Evolutionary conservation across 768 basidiomycete genomes (phyloP).

Genomic region (Mycena latifolia): DNA sequence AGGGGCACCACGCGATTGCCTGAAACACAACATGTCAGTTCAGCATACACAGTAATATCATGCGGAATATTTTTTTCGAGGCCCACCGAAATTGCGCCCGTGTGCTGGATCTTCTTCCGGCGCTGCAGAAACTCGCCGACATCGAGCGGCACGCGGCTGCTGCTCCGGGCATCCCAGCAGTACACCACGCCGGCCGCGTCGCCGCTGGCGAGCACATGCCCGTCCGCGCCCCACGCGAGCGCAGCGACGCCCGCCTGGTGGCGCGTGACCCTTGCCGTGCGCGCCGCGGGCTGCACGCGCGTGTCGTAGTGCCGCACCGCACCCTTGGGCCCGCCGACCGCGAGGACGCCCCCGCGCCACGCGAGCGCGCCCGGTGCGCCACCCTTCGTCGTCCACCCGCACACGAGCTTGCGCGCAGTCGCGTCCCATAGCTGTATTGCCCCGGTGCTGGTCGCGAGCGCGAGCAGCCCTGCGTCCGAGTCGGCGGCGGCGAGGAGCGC

Average conservation of each 20-base stretch:
- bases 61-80: no score
- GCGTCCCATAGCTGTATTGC: slow-evolving; percentile 82
- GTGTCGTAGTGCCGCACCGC: slow-evolving; percentile 83
- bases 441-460: slow-evolving; percentile 72
- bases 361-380: slow-evolving; percentile 65
- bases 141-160: slow-evolving; percentile 58
- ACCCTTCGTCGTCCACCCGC: slow-evolving; percentile 68
- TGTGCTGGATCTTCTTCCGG: slow-evolving; percentile 80
- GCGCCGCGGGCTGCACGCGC: slow-evolving; percentile 59
- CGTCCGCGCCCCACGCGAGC: slow-evolving; percentile 76
- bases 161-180: slow-evolving; percentile 76
- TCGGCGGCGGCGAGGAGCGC: slow-evolving; percentile 55
- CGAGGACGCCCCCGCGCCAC: slow-evolving; percentile 77
- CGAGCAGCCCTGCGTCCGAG: slow-evolving; percentile 54
- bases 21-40: slow-evolving; percentile 43
- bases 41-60: slow-evolving; percentile 32
- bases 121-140: slow-evolving; percentile 68
- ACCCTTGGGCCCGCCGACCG: slow-evolving; percentile 75
- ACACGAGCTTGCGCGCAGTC: slow-evolving; percentile 64
- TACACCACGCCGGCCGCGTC: slow-evolving; percentile 82
- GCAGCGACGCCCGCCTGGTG: slow-evolving; percentile 78
- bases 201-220: slow-evolving; percentile 78
- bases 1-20: slow-evolving; percentile 92
- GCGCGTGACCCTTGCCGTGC: slow-evolving; percentile 72
- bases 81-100: slow-evolving; percentile 68